Conservation (phyloP, 164 flowering plant genomes). For the Sextonia rubra region DNA sequence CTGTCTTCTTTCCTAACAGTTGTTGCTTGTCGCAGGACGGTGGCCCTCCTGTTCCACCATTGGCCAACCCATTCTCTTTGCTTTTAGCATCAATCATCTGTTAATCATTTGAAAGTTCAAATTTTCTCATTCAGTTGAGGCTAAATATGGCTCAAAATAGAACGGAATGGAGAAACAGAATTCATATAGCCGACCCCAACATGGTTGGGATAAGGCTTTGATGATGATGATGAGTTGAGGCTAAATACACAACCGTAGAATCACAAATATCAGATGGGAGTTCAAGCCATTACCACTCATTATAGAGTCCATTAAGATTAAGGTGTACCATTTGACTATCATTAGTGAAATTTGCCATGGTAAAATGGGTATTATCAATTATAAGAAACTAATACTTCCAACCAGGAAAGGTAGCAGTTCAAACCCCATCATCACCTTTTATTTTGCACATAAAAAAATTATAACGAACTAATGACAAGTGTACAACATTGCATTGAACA, state of each 20-base stretch:
- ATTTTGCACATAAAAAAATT: background rate
- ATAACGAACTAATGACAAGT: background rate
- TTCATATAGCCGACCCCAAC: too few relatives aligned
- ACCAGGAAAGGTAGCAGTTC: too few relatives aligned
- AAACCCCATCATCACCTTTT: background rate
- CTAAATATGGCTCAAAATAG: too few relatives aligned
- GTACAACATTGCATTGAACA: background rate
- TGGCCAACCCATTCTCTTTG: slow-evolving; percentile 29
- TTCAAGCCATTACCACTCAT: background rate
- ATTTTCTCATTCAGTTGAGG: background rate
- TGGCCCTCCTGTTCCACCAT: slow-evolving; percentile 25
- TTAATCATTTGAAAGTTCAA: slow-evolving; percentile 13
- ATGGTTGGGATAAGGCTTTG: too few relatives aligned
- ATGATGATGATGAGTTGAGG: too few relatives aligned
- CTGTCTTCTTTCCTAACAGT: slow-evolving; percentile 44
- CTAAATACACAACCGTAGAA: background rate
- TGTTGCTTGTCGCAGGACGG: slow-evolving; percentile 36
- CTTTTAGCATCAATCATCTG: slow-evolving; percentile 39
- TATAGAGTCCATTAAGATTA: background rate
- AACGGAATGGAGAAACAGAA: too few relatives aligned
- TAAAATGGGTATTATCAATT: background rate
- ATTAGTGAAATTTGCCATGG: background rate
- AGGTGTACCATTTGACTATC: background rate
- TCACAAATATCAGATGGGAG: background rate
- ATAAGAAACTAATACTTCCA: background rate